Base-by-base conservation (phyloP, 1,284 basidiomycete species). In the Moniliella sp. region DNA sequence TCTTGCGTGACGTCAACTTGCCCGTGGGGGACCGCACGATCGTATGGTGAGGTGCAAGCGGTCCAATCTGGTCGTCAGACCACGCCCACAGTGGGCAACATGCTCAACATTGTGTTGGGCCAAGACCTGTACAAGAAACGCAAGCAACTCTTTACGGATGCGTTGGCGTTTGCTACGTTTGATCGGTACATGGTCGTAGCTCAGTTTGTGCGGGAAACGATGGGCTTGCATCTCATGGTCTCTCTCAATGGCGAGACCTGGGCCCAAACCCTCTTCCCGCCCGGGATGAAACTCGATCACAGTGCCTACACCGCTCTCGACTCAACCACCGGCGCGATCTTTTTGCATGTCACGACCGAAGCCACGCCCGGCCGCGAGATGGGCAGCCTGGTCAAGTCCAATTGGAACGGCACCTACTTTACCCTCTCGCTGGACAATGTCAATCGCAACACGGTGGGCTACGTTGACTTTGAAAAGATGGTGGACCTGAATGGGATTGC, bases 401-500 rank as follows among this genome's bases (percentile, higher is more conserved):
- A 97, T 63, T 91, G 79, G 27, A 97, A 97, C 54, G 88, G 88
- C 19, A 97, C 91, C 0, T 94, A 93, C 66, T 97, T 82, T 58
- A 73, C 78, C 15, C 61, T 84, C 11, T 80, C 83, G 0, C 56
- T 79, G 30, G 77, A 81, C 46, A 70, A 82, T 48, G 88, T 83
- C 37, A 97, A 97, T 62, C 72, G 88, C 15, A 76, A 97, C 58
- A 65, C 71, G 0, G 59, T 65, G 0, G 88, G 91, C 10, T 94
- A 72, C 48, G 88, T 86, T 28, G 91, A 99, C 61, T 99, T 97
- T 50, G 88, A 99, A 65, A 97, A 94, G 68, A 79, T 94, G 71
- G 74, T 79, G 38, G 86, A 83, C 1, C 63, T 97, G 30, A 86
- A 97, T 61, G 88, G 88, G 0, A 88, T 97, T 42, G 84, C 84